These are phyloP conservation scores for Cyclanthera cordifolia DNA, from an alignment of 306 rosid species.

Conservation along the genomic window DNA sequence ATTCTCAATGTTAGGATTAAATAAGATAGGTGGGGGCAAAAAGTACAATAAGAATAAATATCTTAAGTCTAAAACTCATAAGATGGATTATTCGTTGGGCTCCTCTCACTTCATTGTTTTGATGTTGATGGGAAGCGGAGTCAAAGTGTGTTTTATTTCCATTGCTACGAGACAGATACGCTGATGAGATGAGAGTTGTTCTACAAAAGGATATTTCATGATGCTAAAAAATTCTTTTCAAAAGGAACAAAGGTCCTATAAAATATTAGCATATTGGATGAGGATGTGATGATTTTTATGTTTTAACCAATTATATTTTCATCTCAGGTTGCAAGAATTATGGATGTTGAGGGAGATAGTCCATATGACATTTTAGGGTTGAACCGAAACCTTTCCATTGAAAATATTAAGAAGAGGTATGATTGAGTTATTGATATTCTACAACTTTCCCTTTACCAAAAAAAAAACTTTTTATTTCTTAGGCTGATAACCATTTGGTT, in stretches of 20 bases:
- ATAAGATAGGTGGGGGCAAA: background rate
- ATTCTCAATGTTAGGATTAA: too few species aligned
- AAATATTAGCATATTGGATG: background rate
- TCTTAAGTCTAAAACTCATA: background rate
- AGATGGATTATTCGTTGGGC: too few species aligned
- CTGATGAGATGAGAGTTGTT: background rate
- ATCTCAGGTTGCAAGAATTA: slow-evolving; percentile 73
- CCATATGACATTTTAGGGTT: slow-evolving; percentile 80
- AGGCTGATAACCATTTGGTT: too few species aligned
- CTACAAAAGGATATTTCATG: background rate
- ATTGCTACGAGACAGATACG: background rate
- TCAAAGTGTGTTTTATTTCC: background rate
- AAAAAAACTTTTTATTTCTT: background rate
- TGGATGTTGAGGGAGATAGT: slow-evolving; percentile 53
- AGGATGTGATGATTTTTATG: background rate
- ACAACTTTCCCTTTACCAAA: background rate
- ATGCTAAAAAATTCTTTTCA: background rate
- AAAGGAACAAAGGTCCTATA: background rate
- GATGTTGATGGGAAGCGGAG: background rate
- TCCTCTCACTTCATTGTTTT: background rate
- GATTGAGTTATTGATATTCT: background rate
- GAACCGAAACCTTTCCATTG: slow-evolving; percentile 58
- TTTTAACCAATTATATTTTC: slow-evolving; percentile 8
- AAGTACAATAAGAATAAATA: background rate
- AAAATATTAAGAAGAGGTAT: slow-evolving; percentile 75